A percentile compares a stretch with the other conserved stretches of the same genome.
Conservation (phyloP, 192 early-diverging fungal species). For the Paraglomus occultum region DNA sequence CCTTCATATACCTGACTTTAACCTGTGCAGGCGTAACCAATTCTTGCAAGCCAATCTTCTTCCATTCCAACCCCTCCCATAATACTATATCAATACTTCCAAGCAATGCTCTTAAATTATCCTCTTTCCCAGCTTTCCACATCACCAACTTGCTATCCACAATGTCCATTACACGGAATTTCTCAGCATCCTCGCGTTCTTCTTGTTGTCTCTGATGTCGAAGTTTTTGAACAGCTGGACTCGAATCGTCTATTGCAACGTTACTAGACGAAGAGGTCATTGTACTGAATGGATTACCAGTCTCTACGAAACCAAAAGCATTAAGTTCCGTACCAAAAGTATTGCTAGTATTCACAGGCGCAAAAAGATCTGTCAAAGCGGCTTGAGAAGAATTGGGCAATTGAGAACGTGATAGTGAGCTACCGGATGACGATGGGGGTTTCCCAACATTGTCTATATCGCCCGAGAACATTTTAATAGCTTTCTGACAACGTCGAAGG, state of each 20-base stretch:
- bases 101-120: constrained; percentile 86
- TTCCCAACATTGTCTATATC: no score
- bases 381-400: no score
- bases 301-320: neutral
- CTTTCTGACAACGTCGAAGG: constrained; percentile 50
- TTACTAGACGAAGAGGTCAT: constrained; percentile 19
- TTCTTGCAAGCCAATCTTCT: constrained; percentile 76
- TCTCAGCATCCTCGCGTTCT: constrained; percentile 76
- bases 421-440: no score
- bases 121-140: constrained; percentile 89
- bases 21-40: constrained; percentile 82
- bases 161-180: constrained; percentile 70
- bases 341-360: no score
- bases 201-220: constrained; percentile 65
- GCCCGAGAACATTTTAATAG: constrained; percentile 32
- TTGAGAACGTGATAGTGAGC: no score
- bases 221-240: constrained; percentile 66
- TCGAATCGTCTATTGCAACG: constrained; percentile 3
- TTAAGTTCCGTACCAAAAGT: no score
- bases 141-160: constrained; percentile 69
- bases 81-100: constrained; percentile 75
- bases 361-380: no score
- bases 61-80: constrained; percentile 75
- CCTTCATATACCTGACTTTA: constrained; percentile 91
- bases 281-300: constrained; percentile 11